Base-by-base conservation (phyloP, 2,329 filamentous ascomycete genomes). In the Colletotrichum liaoningense region DNA sequence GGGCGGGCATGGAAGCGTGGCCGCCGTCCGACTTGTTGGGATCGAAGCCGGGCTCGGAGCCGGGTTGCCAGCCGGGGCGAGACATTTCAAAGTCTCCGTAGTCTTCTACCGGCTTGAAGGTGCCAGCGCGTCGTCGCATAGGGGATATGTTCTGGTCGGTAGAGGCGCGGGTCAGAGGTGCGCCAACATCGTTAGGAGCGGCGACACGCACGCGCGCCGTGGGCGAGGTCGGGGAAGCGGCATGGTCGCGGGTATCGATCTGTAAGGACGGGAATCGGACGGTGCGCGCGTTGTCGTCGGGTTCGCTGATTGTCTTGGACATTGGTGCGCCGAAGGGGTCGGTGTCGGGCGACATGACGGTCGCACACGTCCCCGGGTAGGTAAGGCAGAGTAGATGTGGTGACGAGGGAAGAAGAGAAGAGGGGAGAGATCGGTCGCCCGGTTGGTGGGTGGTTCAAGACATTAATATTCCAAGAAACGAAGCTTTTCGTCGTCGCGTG, bases 31-130 rank as follows among this genome's bases (percentile, higher is more conserved):
- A 86, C 73, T 92, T 91, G 59, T 86, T 86, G 1, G 93, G 92
- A 76, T 95, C 93, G 74, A 93, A 89, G 1, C 93, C 93, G 0
- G 93, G 93, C 78, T 95, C 93, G 8, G 89, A 87, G n/a, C 90
- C 90, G 4, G 90, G 88, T 35, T 86, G 85, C 88, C 88, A 90
- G 68, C 86, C 86, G 1, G 83, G 83, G 4, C 82, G 80, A 24
- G 80, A 73, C 77, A 77, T 75, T 12, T 83, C 80, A 63, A 83
- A 81, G 33, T 83, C 81, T 70, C 87, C 85, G 62, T 83, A 84
- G 70, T 88, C 83, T 12, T 87, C 83, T 35, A 88, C 77, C 6
- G 85, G 85, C 75, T 81, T 82, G 76, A 88, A 87, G 3, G 86
- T 87, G 57, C 80, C 81, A 19, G 83, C 80, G 30, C 72, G 72